Percentiles rank a stretch among this genome's conserved stretches.
These are phyloP conservation scores for Pterulicium gracile DNA, from an alignment of 1,284 basidiomycete genomes.

Conservation along the genomic window DNA sequence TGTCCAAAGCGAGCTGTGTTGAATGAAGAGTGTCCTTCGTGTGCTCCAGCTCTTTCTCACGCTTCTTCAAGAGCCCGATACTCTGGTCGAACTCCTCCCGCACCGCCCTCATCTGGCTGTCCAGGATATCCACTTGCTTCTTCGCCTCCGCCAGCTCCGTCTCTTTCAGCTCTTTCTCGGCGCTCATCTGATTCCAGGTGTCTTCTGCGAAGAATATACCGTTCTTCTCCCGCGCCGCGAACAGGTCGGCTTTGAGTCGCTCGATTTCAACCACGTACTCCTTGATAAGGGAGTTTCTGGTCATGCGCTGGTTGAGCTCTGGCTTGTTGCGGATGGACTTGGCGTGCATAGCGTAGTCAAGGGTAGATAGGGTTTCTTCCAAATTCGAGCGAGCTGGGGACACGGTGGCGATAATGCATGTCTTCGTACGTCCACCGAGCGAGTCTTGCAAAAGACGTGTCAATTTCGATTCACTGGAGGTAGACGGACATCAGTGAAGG, in stretches of 20 bases:
- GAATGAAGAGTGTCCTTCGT: conserved; percentile 49
- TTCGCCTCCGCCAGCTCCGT: conserved; percentile 75
- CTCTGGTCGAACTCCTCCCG: conserved; percentile 87
- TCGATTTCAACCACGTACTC: conserved; percentile 97
- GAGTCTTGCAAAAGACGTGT: conserved; percentile 98
- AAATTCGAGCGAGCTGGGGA: conserved; percentile 87
- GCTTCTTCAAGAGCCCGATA: conserved; percentile 63
- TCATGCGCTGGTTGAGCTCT: conserved; percentile 92
- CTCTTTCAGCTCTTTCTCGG: conserved; percentile 64
- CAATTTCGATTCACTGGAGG: conserved; percentile 77
- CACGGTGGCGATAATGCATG: conserved; percentile 95
- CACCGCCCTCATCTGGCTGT: conserved; percentile 70
- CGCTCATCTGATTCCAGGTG: conserved; percentile 75
- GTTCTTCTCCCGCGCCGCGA: conserved; percentile 88
- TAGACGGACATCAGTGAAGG: too few species aligned
- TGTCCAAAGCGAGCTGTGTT: conserved; percentile 42
- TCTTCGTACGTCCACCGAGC: conserved; percentile 95
- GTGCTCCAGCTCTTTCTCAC: conserved; percentile 63
- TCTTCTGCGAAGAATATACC: conserved; percentile 90
- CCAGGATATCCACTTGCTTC: conserved; percentile 74
- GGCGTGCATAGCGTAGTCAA: conserved; percentile 94
- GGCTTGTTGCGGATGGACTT: conserved; percentile 96
- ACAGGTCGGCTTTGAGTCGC: conserved; percentile 82
- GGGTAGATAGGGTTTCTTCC: conserved; percentile 96
- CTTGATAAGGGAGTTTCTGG: conserved; percentile 84